Evolutionary conservation across 2,329 filamentous ascomycete species (phyloP).

Genomic region (Aspergillus fischeri): DNA sequence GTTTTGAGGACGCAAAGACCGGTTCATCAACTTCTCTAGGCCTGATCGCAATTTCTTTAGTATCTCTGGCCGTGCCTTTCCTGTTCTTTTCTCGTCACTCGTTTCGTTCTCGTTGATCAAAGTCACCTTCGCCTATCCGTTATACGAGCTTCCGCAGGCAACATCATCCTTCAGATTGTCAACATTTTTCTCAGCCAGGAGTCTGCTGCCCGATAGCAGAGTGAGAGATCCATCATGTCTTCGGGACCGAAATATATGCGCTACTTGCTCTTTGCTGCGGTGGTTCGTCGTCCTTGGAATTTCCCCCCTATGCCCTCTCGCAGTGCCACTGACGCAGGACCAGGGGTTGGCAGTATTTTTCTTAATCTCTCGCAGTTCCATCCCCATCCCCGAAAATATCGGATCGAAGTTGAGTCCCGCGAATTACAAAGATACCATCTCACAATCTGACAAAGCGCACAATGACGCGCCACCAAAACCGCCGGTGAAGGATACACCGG

Average conservation of each 20-base stretch:
- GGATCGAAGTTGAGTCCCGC: constrained; percentile 17
- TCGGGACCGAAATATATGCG: constrained; percentile 46
- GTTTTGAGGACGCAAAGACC: not conserved
- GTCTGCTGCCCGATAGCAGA: not conserved
- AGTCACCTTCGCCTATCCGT: not conserved
- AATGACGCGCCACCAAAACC: constrained; percentile 15
- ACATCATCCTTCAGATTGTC: not conserved
- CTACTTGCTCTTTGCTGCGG: constrained; percentile 73
- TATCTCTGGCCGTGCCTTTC: constrained; percentile 9
- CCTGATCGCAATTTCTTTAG: constrained; percentile 13
- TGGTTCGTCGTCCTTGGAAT: constrained; percentile 57
- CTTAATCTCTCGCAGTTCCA: constrained; percentile 67
- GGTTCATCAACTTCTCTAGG: not conserved
- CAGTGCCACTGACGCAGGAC: not conserved
- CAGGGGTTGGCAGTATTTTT: constrained; percentile 70
- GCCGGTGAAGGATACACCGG: constrained; percentile 6
- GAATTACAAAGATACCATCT: constrained; percentile 18
- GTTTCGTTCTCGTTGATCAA: not conserved
- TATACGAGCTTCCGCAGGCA: not conserved
- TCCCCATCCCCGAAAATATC: constrained; percentile 32
- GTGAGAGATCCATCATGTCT: constrained; percentile 23
- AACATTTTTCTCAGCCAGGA: not conserved
- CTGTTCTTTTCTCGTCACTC: not conserved
- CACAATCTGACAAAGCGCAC: constrained; percentile 11
- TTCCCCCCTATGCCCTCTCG: not conserved